Evolutionary conservation across 2,329 filamentous ascomycete genomes (phyloP).

Genomic region (Cladophialophora exuberans): DNA sequence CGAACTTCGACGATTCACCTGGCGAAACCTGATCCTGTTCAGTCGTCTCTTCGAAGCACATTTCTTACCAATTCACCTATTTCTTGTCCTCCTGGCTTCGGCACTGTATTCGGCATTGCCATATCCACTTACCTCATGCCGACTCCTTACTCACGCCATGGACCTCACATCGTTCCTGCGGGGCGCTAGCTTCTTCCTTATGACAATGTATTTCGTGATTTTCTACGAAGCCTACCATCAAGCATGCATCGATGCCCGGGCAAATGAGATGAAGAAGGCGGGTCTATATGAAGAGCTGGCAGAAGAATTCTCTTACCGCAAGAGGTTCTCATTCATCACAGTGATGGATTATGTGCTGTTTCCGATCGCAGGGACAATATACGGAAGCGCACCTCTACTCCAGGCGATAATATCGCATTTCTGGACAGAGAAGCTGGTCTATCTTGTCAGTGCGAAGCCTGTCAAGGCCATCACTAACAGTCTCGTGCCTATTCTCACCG

Average conservation of each 20-base stretch:
- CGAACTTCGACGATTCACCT: constrained; percentile 55
- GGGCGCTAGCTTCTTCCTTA: constrained; percentile 63
- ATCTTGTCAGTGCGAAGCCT: constrained; percentile 72
- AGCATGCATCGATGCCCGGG: constrained; percentile 61
- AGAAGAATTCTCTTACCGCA: constrained; percentile 62
- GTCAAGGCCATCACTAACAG: constrained; percentile 11
- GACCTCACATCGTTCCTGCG: constrained; percentile 63
- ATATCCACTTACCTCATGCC: constrained; percentile 53
- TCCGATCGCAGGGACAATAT: constrained; percentile 69
- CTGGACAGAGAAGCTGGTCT: constrained; percentile 70
- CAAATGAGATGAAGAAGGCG: constrained; percentile 68
- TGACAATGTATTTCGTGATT: constrained; percentile 63
- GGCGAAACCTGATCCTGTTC: constrained; percentile 60
- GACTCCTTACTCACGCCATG: constrained; percentile 62
- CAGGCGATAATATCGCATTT: constrained; percentile 72
- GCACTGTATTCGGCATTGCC: constrained; percentile 61
- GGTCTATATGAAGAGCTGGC: constrained; percentile 66
- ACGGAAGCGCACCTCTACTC: constrained; percentile 67
- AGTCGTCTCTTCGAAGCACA: constrained; percentile 75
- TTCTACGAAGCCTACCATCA: constrained; percentile 71
- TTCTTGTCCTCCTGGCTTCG: constrained; percentile 65
- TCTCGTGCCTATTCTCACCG: not conserved
- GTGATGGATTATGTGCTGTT: constrained; percentile 67
- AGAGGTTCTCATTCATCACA: constrained; percentile 60
- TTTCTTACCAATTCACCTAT: constrained; percentile 70